Conservation (phyloP, 768 basidiomycete species). For the Amanita fuliginea region DNA sequence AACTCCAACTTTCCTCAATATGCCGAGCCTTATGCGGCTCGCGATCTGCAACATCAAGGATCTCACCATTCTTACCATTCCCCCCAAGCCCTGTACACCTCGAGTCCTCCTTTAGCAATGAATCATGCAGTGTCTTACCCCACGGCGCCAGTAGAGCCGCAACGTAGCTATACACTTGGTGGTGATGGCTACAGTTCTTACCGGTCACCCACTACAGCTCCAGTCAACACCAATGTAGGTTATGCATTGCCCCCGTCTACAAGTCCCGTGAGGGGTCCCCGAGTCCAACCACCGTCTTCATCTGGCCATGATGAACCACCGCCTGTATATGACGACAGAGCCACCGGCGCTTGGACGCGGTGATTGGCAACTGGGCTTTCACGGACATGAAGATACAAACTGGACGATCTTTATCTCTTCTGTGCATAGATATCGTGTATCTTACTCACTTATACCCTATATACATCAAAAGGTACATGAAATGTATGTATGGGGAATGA, state of each 20-base stretch:
- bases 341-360: conserved; percentile 41
- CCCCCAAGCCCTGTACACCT: conserved; percentile 10
- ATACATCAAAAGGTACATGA: neutral
- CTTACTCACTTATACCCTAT: conserved; percentile 2
- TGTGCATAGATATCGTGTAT: neutral
- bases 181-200: conserved; percentile 33
- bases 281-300: conserved; percentile 22
- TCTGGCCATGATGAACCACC: conserved; percentile 41
- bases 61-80: conserved; percentile 20
- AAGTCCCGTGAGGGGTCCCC: conserved; percentile 34
- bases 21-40: conserved; percentile 32
- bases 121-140: too few relatives aligned
- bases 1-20: conserved; percentile 39
- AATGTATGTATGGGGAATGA: too few relatives aligned
- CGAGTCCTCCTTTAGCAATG: too few relatives aligned
- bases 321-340: conserved; percentile 53
- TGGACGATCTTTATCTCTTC: neutral
- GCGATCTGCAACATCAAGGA: conserved; percentile 14
- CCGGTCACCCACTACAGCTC: conserved; percentile 20
- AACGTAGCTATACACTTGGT: conserved; percentile 46
- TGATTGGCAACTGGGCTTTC: conserved; percentile 1
- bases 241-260: conserved; percentile 13
- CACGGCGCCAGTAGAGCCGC: conserved; percentile 6
- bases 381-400: neutral
- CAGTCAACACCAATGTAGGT: conserved; percentile 26